Conservation (phyloP, 2,329 filamentous ascomycete species). For the Ceratocystis papillata region DNA sequence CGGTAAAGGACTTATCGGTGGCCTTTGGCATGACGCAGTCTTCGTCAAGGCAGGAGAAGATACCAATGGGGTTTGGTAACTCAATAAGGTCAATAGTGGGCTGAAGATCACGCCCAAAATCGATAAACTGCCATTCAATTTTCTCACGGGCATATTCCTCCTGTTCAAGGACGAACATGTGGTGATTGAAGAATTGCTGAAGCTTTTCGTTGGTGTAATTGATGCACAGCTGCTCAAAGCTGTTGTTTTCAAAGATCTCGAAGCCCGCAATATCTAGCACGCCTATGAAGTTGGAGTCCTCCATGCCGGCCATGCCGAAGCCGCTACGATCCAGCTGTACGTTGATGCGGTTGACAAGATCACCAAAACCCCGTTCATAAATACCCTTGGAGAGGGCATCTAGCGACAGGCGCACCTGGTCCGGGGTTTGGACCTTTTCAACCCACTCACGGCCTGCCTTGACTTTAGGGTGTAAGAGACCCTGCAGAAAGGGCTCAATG, state of each 20-base stretch:
- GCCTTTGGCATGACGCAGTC: conserved; percentile 99
- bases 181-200: conserved; percentile 99
- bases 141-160: conserved; percentile 96
- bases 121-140: conserved; percentile 99
- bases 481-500: conserved; percentile 74
- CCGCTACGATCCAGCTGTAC: conserved; percentile 78
- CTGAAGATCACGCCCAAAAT: conserved; percentile 93
- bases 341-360: conserved; percentile 87
- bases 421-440: conserved; percentile 93
- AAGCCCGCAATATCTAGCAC: conserved; percentile 98
- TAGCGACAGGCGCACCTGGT: conserved; percentile 81
- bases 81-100: conserved; percentile 97
- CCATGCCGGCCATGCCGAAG: conserved; percentile 55
- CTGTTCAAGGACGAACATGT: conserved; percentile 98
- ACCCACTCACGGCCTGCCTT: conserved; percentile 97
- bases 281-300: conserved; percentile 92
- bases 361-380: conserved; percentile 90
- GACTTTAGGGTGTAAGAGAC: conserved; percentile 80
- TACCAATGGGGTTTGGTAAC: conserved; percentile 89
- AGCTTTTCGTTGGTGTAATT: conserved; percentile 99
- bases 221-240: conserved; percentile 97
- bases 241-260: conserved; percentile 96
- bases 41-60: conserved; percentile 96
- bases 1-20: conserved; percentile 91
- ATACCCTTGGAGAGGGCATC: conserved; percentile 94